phyloP scores from a whole-genome alignment of 305 asterid genomes.

The Andrographis paniculata region DNA sequence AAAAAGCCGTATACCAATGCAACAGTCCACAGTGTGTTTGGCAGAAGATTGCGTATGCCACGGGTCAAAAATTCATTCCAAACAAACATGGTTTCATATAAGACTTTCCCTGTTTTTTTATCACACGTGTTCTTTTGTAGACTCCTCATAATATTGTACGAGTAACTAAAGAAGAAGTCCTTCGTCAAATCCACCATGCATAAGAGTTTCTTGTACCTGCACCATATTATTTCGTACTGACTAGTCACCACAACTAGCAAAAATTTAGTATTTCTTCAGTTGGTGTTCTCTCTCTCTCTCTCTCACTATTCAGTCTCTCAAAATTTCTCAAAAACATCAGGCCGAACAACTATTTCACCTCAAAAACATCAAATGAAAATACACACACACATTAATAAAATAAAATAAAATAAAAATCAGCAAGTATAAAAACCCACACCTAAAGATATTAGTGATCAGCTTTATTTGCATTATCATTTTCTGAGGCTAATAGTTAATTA shows the following conservation, averaged over 20 bases:
- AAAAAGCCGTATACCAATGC: conserved; percentile 69
- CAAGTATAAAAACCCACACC: no score
- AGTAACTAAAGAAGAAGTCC: conserved; percentile 78
- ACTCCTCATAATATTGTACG: conserved; percentile 67
- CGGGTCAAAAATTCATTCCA: conserved; percentile 81
- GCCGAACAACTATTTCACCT: no score
- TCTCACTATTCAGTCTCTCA: no score
- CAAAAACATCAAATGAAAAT: no score
- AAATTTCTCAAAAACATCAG: no score
- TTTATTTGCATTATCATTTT: no score
- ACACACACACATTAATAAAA: no score
- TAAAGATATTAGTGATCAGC: no score
- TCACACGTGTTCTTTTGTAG: conserved; percentile 55
- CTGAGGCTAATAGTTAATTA: no score
- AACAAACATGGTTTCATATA: conserved; percentile 70
- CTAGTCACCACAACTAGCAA: conserved; percentile 13
- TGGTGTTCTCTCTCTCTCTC: no score
- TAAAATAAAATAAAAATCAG: no score
- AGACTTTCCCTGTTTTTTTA: conserved; percentile 31
- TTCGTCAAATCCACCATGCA: conserved; percentile 64
- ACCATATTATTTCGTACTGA: conserved; percentile 13
- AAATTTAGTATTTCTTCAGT: neutral
- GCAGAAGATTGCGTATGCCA: conserved; percentile 50
- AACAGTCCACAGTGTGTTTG: conserved; percentile 63
- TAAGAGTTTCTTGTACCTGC: conserved; percentile 64